Percentiles rank a stretch among this genome's conserved stretches.
Evolutionary conservation across 202 grass and related monocot species (phyloP).

Genomic region (Setaria italica): DNA sequence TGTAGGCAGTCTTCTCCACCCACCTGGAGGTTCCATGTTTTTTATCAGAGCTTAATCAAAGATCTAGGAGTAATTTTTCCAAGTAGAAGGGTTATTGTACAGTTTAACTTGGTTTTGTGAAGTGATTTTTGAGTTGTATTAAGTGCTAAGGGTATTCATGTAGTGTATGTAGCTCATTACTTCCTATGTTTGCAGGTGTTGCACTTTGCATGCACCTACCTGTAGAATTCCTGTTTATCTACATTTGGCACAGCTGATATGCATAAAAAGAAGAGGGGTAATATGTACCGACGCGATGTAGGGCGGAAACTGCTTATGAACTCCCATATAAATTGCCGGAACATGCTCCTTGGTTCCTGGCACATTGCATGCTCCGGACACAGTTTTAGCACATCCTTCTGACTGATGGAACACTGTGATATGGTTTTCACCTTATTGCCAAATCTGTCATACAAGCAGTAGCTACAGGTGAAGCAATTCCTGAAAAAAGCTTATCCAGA

Average conservation of each 20-base stretch:
- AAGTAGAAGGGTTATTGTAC: slow-evolving; percentile 36
- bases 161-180: slow-evolving; percentile 25
- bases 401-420: background rate
- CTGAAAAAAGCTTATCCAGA: slow-evolving; percentile 22
- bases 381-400: background rate
- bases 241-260: background rate
- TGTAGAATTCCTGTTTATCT: slow-evolving; percentile 23
- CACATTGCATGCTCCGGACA: background rate
- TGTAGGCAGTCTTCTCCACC: background rate
- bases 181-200: slow-evolving; percentile 21
- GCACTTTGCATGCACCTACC: background rate
- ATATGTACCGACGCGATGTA: slow-evolving; percentile 15
- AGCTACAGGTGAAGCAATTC: background rate
- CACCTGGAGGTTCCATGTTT: slow-evolving; percentile 35
- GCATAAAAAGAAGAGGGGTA: background rate
- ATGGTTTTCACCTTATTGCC: background rate
- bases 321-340: background rate
- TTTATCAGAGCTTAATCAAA: slow-evolving; percentile 32
- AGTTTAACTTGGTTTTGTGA: slow-evolving; percentile 35
- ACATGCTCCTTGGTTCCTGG: slow-evolving; percentile 11
- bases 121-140: slow-evolving; percentile 29
- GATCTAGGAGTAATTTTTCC: slow-evolving; percentile 20
- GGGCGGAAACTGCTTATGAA: background rate
- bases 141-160: slow-evolving; percentile 33
- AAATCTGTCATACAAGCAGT: slow-evolving; percentile 14